phyloP scores from a whole-genome alignment of 257 asterid genomes.

The Scutellaria barbata region DNA sequence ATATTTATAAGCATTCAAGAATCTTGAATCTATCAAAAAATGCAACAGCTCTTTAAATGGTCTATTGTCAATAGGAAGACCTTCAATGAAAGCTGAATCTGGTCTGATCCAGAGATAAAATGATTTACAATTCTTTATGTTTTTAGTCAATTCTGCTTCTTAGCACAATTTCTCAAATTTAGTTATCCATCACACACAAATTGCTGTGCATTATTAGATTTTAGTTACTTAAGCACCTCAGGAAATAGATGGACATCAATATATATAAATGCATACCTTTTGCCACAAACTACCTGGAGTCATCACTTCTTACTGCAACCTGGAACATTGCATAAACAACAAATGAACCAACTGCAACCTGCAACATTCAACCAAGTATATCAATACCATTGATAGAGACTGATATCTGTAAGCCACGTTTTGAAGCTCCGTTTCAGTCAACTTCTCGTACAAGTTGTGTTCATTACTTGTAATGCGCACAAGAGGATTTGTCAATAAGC shows the following conservation, averaged over 20 bases:
- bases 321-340: too few species aligned
- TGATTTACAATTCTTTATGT: background rate
- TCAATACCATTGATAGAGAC: too few species aligned
- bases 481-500: too few species aligned
- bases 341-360: too few species aligned
- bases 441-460: too few species aligned
- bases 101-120: background rate
- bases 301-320: too few species aligned
- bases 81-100: constrained; percentile 44
- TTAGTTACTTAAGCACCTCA: constrained; percentile 22
- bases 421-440: too few species aligned
- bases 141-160: background rate
- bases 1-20: constrained; percentile 71
- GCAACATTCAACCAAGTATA: too few species aligned
- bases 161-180: background rate
- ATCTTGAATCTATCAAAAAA: constrained; percentile 64
- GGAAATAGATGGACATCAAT: background rate
- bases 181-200: constrained; percentile 10
- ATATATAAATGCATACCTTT: too few species aligned
- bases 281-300: too few species aligned
- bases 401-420: too few species aligned
- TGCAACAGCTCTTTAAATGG: constrained; percentile 82
- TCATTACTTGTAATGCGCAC: too few species aligned
- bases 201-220: constrained; percentile 1
- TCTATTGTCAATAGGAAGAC: constrained; percentile 73